Percentiles rank a stretch among this genome's conserved stretches.
Conservation (phyloP, 768 basidiomycete species). For the Termitomyces sp. region DNA sequence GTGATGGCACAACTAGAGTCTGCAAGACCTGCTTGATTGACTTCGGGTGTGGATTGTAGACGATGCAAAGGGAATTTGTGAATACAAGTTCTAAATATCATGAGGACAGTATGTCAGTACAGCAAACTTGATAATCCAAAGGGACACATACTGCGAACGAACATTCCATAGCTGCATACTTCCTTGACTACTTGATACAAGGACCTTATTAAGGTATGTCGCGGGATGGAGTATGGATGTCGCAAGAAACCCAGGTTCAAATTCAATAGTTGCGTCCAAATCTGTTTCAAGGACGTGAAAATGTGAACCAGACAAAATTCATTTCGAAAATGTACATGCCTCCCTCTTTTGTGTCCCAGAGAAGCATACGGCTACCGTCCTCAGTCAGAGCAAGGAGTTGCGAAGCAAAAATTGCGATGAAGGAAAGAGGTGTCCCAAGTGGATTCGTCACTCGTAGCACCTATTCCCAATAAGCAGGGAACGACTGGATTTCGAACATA, state of each 20-base stretch:
- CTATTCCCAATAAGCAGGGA: constrained; percentile 25
- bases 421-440: constrained; percentile 50
- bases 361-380: constrained; percentile 67
- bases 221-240: constrained; percentile 84
- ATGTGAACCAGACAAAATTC: constrained; percentile 3
- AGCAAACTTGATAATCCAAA: neutral
- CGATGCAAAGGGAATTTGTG: constrained; percentile 63
- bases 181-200: constrained; percentile 80
- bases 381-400: constrained; percentile 77
- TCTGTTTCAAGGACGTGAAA: constrained; percentile 30
- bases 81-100: constrained; percentile 62
- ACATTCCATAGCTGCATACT: constrained; percentile 92
- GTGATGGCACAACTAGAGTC: constrained; percentile 52
- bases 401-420: constrained; percentile 74
- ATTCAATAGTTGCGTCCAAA: constrained; percentile 63
- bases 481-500: constrained; percentile 6
- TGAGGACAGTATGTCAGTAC: neutral
- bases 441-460: constrained; percentile 59
- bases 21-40: constrained; percentile 10
- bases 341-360: constrained; percentile 65
- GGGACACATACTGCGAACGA: constrained; percentile 56
- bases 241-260: constrained; percentile 84
- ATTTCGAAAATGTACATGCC: constrained; percentile 27
- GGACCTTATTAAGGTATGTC: constrained; percentile 94
- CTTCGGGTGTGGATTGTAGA: constrained; percentile 36